Percentiles rank a stretch among this genome's conserved stretches.
Evolutionary conservation across 108 stramenopile genomes (phyloP).

Genomic region (Skeletonema tropicum): DNA sequence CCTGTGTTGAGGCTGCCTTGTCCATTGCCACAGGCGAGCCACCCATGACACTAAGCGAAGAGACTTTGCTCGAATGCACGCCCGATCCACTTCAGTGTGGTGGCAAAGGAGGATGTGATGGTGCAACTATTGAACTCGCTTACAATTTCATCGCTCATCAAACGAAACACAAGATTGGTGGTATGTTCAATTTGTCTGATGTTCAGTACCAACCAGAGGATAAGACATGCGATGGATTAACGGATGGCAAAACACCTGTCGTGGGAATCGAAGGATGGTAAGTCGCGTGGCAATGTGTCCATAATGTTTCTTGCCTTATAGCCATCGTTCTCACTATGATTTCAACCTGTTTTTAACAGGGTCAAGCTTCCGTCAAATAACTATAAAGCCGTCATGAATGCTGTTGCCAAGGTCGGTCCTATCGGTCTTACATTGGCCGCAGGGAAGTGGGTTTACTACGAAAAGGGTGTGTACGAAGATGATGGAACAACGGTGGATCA

Average conservation of each 20-base stretch:
- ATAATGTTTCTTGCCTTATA: not conserved
- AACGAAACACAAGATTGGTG: conserved; percentile 26
- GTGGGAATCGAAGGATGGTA: conserved; percentile 76
- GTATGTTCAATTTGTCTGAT: conserved; percentile 38
- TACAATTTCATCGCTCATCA: conserved; percentile 66
- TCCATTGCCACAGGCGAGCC: conserved; percentile 72
- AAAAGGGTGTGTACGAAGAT: conserved; percentile 59
- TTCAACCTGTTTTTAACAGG: not conserved
- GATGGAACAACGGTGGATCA: conserved; percentile 70
- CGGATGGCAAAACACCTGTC: conserved; percentile 47
- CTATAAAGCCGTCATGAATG: conserved; percentile 78
- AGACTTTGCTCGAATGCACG: conserved; percentile 79
- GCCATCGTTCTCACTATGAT: not conserved
- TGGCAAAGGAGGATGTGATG: conserved; percentile 68
- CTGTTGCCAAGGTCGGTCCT: conserved; percentile 81
- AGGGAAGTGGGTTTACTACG: conserved; percentile 62
- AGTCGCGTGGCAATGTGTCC: not conserved
- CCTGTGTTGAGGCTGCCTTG: conserved; percentile 78
- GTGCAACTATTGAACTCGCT: conserved; percentile 75
- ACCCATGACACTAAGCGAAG: conserved; percentile 58
- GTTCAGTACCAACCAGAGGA: conserved; percentile 13
- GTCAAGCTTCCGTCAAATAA: conserved; percentile 70
- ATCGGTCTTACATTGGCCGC: conserved; percentile 79
- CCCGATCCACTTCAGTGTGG: conserved; percentile 88
- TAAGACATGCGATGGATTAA: conserved; percentile 16